Percentiles rank a stretch among this genome's conserved stretches.
Conservation (phyloP, 2,329 filamentous ascomycete species). For the Huntiella savannae region DNA sequence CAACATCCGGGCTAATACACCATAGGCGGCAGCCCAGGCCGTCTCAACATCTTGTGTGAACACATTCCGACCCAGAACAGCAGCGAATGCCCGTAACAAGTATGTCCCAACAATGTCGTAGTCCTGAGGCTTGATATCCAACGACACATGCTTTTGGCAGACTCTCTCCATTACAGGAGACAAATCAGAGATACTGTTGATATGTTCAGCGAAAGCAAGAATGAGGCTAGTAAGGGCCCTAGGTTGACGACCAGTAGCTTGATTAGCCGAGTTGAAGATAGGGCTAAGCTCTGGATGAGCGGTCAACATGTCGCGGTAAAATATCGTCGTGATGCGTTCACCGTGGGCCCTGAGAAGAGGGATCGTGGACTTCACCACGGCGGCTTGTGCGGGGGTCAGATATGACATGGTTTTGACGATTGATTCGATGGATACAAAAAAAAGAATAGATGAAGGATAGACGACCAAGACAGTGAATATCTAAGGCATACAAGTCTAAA, state of each 20-base stretch:
- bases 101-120: conserved; percentile 52
- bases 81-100: conserved; percentile 47
- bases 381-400: conserved; percentile 43
- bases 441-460: conserved; percentile 1
- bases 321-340: conserved; percentile 46
- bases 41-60: conserved; percentile 46
- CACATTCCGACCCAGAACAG: conserved; percentile 42
- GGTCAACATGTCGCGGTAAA: conserved; percentile 50
- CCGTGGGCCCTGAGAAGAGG: conserved; percentile 54
- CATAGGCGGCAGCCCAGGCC: conserved; percentile 56
- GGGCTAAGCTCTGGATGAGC: conserved; percentile 47
- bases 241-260: conserved; percentile 47
- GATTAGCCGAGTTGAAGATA: conserved; percentile 53
- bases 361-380: conserved; percentile 58
- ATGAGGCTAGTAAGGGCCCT: conserved; percentile 50
- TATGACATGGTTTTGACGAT: conserved; percentile 19
- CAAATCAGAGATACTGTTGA: conserved; percentile 48
- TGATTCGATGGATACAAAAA: conserved; percentile 4
- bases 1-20: conserved; percentile 50
- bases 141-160: conserved; percentile 54
- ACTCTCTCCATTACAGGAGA: conserved; percentile 43
- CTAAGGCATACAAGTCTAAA: background rate
- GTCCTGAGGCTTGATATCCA: conserved; percentile 50
- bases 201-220: conserved; percentile 52
- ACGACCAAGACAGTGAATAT: background rate